phyloP scores from a whole-genome alignment of 2,329 filamentous ascomycete species.

The Trichoderma hamatum region DNA sequence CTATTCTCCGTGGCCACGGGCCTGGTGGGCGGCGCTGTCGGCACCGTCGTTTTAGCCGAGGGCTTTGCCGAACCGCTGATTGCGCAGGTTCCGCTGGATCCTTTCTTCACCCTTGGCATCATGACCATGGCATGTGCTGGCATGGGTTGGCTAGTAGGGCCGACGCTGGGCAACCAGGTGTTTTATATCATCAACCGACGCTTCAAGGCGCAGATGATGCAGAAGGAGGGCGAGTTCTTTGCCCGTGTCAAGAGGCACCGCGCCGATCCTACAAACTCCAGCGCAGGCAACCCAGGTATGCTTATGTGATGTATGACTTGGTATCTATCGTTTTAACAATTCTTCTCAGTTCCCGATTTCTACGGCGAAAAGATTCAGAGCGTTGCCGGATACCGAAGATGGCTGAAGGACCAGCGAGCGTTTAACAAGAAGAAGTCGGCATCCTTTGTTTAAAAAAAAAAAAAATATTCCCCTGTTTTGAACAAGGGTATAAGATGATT shows the following conservation, averaged over 20 bases:
- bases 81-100: conserved; percentile 79
- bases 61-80: conserved; percentile 73
- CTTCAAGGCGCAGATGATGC: conserved; percentile 70
- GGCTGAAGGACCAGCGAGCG: conserved; percentile 95
- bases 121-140: conserved; percentile 75
- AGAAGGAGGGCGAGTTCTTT: conserved; percentile 96
- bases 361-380: conserved; percentile 98
- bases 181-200: conserved; percentile 78
- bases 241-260: conserved; percentile 87
- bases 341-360: conserved; percentile 76
- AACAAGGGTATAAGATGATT: conserved; percentile 9
- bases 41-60: conserved; percentile 68
- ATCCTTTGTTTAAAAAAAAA: conserved; percentile 56
- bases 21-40: conserved; percentile 61
- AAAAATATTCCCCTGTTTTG: conserved; percentile 60
- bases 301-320: neutral
- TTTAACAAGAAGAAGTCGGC: conserved; percentile 93
- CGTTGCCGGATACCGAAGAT: conserved; percentile 86
- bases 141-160: conserved; percentile 87
- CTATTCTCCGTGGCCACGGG: conserved; percentile 72
- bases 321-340: neutral
- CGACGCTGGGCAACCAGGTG: conserved; percentile 75
- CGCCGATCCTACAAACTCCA: conserved; percentile 87
- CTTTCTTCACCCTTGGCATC: conserved; percentile 80
- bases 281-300: conserved; percentile 79